Evolutionary conservation across 371 early-diverging fungal species (phyloP).

Genomic region (Lichtheimia ornata): DNA sequence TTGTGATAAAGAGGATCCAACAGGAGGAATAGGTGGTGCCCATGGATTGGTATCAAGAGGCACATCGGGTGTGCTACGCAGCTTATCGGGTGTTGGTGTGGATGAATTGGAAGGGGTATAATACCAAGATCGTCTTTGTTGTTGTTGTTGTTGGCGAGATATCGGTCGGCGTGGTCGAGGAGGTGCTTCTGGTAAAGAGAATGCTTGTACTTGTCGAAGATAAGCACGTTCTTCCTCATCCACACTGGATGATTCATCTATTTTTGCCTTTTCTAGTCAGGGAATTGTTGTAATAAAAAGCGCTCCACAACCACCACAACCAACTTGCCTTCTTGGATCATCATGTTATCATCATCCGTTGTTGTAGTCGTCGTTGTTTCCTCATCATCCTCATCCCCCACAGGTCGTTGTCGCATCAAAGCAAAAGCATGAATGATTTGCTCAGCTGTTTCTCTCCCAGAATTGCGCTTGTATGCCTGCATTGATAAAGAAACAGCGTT

Average conservation of each 20-base stretch:
- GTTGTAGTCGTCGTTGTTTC: slow-evolving; percentile 3
- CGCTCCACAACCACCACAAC: too few species aligned
- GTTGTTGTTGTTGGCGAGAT: slow-evolving; percentile 10
- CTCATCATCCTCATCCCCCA: slow-evolving; percentile 20
- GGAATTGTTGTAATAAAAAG: neutral
- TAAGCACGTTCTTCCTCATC: slow-evolving; percentile 35
- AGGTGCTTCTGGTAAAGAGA: neutral
- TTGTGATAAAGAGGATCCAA: neutral
- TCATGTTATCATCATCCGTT: slow-evolving; percentile 27
- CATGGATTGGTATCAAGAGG: slow-evolving; percentile 18
- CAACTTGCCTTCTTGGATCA: slow-evolving; percentile 1
- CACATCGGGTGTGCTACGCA: neutral
- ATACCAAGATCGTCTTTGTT: slow-evolving; percentile 8
- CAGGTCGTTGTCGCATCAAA: slow-evolving; percentile 26
- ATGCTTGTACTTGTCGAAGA: slow-evolving; percentile 19
- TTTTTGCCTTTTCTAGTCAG: neutral
- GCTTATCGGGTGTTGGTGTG: neutral
- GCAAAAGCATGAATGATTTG: slow-evolving; percentile 44
- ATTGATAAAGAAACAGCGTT: too few species aligned
- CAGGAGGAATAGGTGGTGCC: slow-evolving; percentile 13
- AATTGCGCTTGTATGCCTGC: slow-evolving; percentile 19
- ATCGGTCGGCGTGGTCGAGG: slow-evolving; percentile 2
- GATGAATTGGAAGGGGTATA: neutral
- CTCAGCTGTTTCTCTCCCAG: slow-evolving; percentile 21
- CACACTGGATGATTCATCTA: neutral